Conservation (phyloP, 352 stramenopile genomes). For the Pythium graminicola region DNA sequence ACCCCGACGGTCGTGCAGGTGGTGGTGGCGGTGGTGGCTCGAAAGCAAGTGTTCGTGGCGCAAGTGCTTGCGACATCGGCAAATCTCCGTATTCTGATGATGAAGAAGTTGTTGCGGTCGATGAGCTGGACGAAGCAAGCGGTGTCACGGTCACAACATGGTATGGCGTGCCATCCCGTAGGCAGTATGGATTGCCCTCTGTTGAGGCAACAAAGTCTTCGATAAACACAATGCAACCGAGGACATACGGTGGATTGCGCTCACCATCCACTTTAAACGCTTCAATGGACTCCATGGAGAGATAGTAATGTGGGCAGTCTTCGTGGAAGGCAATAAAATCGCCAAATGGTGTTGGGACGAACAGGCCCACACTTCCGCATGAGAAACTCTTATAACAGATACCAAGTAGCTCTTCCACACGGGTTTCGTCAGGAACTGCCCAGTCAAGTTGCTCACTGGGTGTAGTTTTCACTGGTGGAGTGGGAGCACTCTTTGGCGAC, state of each 20-base stretch:
- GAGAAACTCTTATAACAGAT: conserved; percentile 83
- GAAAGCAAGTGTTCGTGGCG: conserved; percentile 24
- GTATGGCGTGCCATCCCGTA: conserved; percentile 65
- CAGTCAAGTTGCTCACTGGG: conserved; percentile 36
- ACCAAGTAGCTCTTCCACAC: conserved; percentile 61
- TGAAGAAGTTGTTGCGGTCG: conserved; percentile 8
- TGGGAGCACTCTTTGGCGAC: neutral
- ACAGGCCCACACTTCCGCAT: conserved; percentile 61
- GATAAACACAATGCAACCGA: conserved; percentile 79
- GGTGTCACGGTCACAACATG: conserved; percentile 67
- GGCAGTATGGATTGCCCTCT: conserved; percentile 58
- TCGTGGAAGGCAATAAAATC: conserved; percentile 86
- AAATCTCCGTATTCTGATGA: conserved; percentile 42
- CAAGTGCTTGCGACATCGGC: conserved; percentile 57
- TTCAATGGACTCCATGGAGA: conserved; percentile 73
- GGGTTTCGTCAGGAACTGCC: conserved; percentile 49
- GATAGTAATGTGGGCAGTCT: conserved; percentile 72
- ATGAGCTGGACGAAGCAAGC: conserved; percentile 33
- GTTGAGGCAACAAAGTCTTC: conserved; percentile 66
- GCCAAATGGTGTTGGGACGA: conserved; percentile 72
- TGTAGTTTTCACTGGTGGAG: neutral
- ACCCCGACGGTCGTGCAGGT: conserved; percentile 7
- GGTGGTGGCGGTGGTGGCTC: conserved; percentile 26
- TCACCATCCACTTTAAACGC: conserved; percentile 60
- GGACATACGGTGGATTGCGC: conserved; percentile 66